Conservation (phyloP, 169 alveolate genomes). For the Babesia gibsoni region DNA sequence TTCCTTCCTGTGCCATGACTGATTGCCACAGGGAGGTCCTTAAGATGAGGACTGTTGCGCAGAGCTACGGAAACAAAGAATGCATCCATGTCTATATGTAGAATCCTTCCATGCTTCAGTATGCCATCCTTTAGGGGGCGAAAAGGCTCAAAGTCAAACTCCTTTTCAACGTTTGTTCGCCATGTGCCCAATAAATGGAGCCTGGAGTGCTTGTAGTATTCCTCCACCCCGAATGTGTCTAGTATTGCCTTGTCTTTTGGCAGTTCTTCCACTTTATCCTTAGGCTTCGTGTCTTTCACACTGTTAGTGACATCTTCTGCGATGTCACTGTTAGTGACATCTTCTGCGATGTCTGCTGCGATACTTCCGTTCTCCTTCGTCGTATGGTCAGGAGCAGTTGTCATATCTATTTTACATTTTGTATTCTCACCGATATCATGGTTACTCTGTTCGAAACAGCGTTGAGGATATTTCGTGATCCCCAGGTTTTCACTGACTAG, state of each 20-base stretch:
- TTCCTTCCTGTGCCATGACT: constrained; percentile 31
- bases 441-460: no score
- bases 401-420: no score
- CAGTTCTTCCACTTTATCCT: background rate
- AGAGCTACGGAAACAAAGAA: constrained; percentile 29
- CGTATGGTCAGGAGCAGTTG: no score
- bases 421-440: no score
- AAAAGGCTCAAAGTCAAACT: constrained; percentile 21
- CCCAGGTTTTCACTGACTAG: no score
- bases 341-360: no score
- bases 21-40: constrained; percentile 7
- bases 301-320: no score
- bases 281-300: background rate
- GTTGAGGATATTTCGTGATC: no score
- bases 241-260: background rate
- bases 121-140: constrained; percentile 4
- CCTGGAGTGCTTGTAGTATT: constrained; percentile 18
- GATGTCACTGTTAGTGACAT: no score
- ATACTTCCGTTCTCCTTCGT: no score
- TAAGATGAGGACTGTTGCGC: constrained; percentile 10
- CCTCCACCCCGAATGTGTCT: background rate
- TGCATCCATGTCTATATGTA: constrained; percentile 40
- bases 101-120: constrained; percentile 10
- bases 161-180: constrained; percentile 15
- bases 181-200: constrained; percentile 22